These are phyloP conservation scores for Leccinum proximum DNA, from an alignment of 1,284 basidiomycete genomes.

Conservation along the genomic window DNA sequence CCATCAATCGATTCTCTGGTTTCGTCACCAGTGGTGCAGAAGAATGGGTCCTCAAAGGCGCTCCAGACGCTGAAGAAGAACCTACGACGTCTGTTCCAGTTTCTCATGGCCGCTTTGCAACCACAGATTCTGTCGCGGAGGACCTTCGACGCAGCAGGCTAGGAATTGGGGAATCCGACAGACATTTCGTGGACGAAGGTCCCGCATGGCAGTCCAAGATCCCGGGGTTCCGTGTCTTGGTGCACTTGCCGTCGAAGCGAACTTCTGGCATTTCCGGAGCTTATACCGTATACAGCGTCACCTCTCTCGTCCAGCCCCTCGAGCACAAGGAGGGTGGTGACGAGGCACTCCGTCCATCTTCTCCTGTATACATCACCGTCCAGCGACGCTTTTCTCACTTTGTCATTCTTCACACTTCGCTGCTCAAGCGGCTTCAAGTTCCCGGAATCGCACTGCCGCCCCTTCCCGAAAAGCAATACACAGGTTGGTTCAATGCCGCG, in stretches of 20 bases:
- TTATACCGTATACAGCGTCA: conserved; percentile 75
- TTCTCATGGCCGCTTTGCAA: conserved; percentile 26
- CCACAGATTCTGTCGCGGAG: conserved; percentile 36
- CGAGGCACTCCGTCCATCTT: conserved; percentile 24
- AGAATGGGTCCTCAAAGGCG: conserved; percentile 70
- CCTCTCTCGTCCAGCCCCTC: conserved; percentile 56
- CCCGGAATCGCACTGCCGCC: conserved; percentile 75
- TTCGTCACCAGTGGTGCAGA: conserved; percentile 87
- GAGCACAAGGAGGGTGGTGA: conserved; percentile 25
- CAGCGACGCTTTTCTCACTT: conserved; percentile 85
- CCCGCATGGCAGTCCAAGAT: conserved; percentile 72
- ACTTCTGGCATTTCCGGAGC: conserved; percentile 64
- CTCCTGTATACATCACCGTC: conserved; percentile 63
- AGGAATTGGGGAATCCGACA: conserved; percentile 38
- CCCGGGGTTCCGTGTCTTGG: conserved; percentile 68
- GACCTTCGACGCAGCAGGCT: conserved; percentile 34
- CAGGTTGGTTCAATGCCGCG: conserved; percentile 74
- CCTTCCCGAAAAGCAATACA: conserved; percentile 81
- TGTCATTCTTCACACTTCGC: conserved; percentile 67
- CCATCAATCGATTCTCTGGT: conserved; percentile 77
- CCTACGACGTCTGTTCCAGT: conserved; percentile 17
- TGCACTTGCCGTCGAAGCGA: conserved; percentile 78
- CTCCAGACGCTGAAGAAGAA: conserved; percentile 21
- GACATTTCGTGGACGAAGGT: conserved; percentile 44
- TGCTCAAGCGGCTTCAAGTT: conserved; percentile 42